These are phyloP conservation scores for Penicillium griseofulvum DNA, from an alignment of 2,329 filamentous ascomycete genomes.

Conservation along the genomic window DNA sequence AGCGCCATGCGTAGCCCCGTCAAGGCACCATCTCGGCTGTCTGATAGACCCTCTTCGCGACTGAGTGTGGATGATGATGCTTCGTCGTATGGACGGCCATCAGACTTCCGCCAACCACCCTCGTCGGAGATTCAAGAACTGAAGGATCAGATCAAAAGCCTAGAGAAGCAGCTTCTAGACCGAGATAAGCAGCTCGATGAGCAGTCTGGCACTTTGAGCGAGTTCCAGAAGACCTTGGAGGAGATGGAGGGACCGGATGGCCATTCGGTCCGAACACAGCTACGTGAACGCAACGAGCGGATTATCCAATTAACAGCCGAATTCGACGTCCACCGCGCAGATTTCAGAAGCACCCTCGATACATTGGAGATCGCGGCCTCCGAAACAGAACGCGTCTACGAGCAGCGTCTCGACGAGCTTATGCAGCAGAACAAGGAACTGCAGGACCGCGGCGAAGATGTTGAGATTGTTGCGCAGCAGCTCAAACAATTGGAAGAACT, in stretches of 20 bases:
- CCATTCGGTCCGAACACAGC: conserved; percentile 71
- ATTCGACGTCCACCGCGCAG: conserved; percentile 90
- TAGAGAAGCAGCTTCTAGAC: conserved; percentile 74
- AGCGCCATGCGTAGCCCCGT: conserved; percentile 47
- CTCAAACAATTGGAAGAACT: conserved; percentile 94
- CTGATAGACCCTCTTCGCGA: conserved; percentile 41
- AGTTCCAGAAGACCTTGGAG: conserved; percentile 86
- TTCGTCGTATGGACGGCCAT: conserved; percentile 31
- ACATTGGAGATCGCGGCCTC: conserved; percentile 92
- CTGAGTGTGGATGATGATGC: conserved; percentile 40
- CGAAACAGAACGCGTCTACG: conserved; percentile 92
- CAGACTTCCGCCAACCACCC: conserved; percentile 29
- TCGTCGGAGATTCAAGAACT: conserved; percentile 39
- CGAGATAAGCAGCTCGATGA: conserved; percentile 85
- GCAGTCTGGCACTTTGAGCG: conserved; percentile 74
- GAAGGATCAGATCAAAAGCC: conserved; percentile 70
- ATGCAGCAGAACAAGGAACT: conserved; percentile 79
- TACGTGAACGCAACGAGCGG: conserved; percentile 95
- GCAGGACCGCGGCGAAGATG: conserved; percentile 79
- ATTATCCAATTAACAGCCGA: conserved; percentile 89
- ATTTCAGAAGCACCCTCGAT: conserved; percentile 96
- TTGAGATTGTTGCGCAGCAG: conserved; percentile 85
- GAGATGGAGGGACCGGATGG: conserved; percentile 79
- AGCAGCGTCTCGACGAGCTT: conserved; percentile 58
- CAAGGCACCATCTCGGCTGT: conserved; percentile 38